Base-by-base conservation (phyloP, 1,284 basidiomycete genomes). In the Tilletia horrida region DNA sequence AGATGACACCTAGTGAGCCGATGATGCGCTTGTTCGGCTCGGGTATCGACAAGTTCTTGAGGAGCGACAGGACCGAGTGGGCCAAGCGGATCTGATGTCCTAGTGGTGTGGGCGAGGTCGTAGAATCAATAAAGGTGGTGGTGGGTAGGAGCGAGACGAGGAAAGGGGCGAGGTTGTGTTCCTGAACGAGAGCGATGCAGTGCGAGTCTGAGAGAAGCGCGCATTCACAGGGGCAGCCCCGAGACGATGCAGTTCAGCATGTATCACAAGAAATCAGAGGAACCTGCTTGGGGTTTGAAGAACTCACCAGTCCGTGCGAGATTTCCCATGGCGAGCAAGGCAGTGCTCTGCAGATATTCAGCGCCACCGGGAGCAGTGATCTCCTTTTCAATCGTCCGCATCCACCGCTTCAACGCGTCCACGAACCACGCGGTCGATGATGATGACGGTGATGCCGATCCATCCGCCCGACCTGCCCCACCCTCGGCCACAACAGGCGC, bases 301-400 rank as follows among this genome's bases (percentile, higher is more conserved):
- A 31, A 61, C 66, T 67, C 47, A 65, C 66, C 66, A 57, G 70
- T 78, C 74, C 90, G 86, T 9, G 89, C 88, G 48, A 95, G 81
- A 76, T 93, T 94, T 52, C 91, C 92, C 7, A 95, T 83, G 23
- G 89, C 87, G 69, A 94, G 86, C 69, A 88, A 88, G 1, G 90
- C 90, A 73, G 91, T 93, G 64, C 92, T 90, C 27, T 88, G 85
- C 75, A 94, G 84, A 80, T 94, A 91, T 75, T 92, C 89, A 70
- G 91, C 81, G 11, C 67, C 67, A 8, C 50, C 50, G n/a, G 45
- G 18, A 48, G 18, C 16, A 4, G 16, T 16, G 21, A 23, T 23
- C 16, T 23, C 45, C 16, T n/a, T 4, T 23, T 3, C 7, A 23
- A 21, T 21, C 21, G 6, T 25, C n/a, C 50, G n/a, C 68, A 94